Conservation (phyloP, 2,329 filamentous ascomycete species). For the Colletotrichum higginsianum region DNA sequence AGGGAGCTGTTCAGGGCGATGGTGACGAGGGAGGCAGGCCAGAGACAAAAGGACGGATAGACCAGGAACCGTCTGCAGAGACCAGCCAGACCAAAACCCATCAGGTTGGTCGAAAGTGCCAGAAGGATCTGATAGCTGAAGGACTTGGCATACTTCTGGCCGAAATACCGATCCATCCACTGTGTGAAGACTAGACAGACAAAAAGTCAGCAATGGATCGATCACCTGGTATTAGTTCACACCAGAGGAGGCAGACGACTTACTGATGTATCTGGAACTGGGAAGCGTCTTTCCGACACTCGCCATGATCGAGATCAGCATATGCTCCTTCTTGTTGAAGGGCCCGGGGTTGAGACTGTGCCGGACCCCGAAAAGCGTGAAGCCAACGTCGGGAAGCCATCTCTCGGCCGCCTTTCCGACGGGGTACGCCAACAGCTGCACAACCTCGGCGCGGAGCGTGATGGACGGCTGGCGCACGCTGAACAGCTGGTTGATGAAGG, state of each 20-base stretch:
- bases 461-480: constrained; percentile 59
- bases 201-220: not conserved
- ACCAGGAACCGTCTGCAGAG: constrained; percentile 63
- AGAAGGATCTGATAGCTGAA: constrained; percentile 63
- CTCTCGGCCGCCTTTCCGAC: constrained; percentile 53
- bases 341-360: constrained; percentile 63
- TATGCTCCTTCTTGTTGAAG: constrained; percentile 69
- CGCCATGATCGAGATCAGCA: constrained; percentile 69
- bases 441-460: constrained; percentile 56
- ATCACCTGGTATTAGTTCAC: fast-evolving
- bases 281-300: constrained; percentile 63
- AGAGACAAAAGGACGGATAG: constrained; percentile 64
- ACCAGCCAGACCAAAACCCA: constrained; percentile 68
- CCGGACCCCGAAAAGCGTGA: constrained; percentile 53
- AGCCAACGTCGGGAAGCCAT: constrained; percentile 52
- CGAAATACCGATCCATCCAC: constrained; percentile 59
- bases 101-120: constrained; percentile 63
- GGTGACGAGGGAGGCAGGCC: constrained; percentile 64
- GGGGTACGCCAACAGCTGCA: constrained; percentile 58
- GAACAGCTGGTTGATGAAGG: constrained; percentile 57
- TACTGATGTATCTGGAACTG: constrained; percentile 59
- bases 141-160: constrained; percentile 58
- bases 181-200: constrained; percentile 63
- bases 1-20: constrained; percentile 61
- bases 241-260: not conserved